A percentile compares a stretch with the other conserved stretches of the same genome.
Conservation (phyloP, 1,139 yeast genomes). For the Sugiyamaella grinbergsii region DNA sequence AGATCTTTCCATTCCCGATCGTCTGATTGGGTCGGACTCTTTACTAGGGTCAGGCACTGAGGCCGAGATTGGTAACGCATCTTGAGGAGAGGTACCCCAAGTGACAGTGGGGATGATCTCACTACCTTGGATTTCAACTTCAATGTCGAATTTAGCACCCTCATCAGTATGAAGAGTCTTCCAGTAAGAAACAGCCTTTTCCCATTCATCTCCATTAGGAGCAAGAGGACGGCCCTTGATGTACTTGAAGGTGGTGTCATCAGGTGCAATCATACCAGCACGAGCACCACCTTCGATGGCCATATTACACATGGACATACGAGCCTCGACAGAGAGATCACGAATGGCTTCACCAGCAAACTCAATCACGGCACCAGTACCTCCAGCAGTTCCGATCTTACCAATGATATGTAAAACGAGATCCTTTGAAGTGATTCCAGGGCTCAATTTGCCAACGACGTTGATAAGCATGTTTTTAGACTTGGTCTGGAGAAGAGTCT, state of each 20-base stretch:
- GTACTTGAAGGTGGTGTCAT: slow-evolving; percentile 81
- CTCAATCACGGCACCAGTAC: slow-evolving; percentile 96
- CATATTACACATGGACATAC: slow-evolving; percentile 99
- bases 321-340: slow-evolving; percentile 91
- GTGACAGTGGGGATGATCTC: slow-evolving; percentile 95
- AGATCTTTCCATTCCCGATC: slow-evolving; percentile 87
- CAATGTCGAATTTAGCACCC: slow-evolving; percentile 86
- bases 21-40: slow-evolving; percentile 72
- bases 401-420: slow-evolving; percentile 92
- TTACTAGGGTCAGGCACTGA: slow-evolving; percentile 82
- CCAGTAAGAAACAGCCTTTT: slow-evolving; percentile 91
- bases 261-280: slow-evolving; percentile 99
- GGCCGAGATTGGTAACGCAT: slow-evolving; percentile 92
- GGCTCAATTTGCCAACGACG: slow-evolving; percentile 77
- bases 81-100: slow-evolving; percentile 99
- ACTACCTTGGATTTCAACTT: slow-evolving; percentile 74
- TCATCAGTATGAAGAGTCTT: slow-evolving; percentile 80
- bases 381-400: slow-evolving; percentile 98
- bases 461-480: slow-evolving; percentile 92
- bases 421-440: slow-evolving; percentile 95
- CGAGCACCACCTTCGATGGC: slow-evolving; percentile 98
- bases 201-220: slow-evolving; percentile 93
- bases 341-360: slow-evolving; percentile 95
- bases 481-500: slow-evolving; percentile 90
- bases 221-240: slow-evolving; percentile 92